These are phyloP conservation scores for Fragilaria radians DNA, from an alignment of 108 stramenopile genomes.

Conservation along the genomic window DNA sequence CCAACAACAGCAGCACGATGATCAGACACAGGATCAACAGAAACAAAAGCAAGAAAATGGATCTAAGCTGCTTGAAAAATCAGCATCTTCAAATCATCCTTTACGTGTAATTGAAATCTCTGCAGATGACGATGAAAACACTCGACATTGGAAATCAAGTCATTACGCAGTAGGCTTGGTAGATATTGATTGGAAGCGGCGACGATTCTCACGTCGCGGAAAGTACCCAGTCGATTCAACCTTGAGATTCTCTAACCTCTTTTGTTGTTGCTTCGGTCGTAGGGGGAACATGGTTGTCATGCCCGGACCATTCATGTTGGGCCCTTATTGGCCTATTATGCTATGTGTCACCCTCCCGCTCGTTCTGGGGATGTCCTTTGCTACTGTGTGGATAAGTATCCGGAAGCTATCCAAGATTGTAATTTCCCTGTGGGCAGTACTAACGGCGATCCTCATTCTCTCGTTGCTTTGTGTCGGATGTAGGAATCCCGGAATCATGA, in stretches of 20 bases:
- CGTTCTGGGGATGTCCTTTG: conserved; percentile 20
- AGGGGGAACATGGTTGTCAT: conserved; percentile 18
- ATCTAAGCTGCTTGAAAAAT: no score
- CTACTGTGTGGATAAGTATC: conserved; percentile 17
- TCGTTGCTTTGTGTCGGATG: conserved; percentile 37
- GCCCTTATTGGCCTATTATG: conserved; percentile 49
- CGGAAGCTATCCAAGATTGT: conserved; percentile 20
- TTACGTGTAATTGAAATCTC: no score
- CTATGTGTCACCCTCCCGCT: conserved; percentile 23
- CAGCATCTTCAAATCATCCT: no score
- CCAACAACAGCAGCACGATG: no score
- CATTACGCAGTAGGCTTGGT: conserved; percentile 43
- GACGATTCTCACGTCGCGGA: background rate
- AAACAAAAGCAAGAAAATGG: no score
- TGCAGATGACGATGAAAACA: conserved; percentile 9
- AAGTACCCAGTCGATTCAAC: conserved; percentile 7
- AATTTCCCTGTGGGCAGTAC: conserved; percentile 18
- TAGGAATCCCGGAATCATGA: conserved; percentile 51
- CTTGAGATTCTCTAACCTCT: background rate
- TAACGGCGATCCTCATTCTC: conserved; percentile 18
- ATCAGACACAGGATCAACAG: no score
- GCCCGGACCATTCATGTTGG: conserved; percentile 21
- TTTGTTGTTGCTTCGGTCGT: background rate
- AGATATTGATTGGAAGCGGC: conserved; percentile 40
- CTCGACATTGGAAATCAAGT: conserved; percentile 47